These are phyloP conservation scores for Acanthamoeba royreba DNA, from an alignment of 208 protist species.

Conservation along the genomic window DNA sequence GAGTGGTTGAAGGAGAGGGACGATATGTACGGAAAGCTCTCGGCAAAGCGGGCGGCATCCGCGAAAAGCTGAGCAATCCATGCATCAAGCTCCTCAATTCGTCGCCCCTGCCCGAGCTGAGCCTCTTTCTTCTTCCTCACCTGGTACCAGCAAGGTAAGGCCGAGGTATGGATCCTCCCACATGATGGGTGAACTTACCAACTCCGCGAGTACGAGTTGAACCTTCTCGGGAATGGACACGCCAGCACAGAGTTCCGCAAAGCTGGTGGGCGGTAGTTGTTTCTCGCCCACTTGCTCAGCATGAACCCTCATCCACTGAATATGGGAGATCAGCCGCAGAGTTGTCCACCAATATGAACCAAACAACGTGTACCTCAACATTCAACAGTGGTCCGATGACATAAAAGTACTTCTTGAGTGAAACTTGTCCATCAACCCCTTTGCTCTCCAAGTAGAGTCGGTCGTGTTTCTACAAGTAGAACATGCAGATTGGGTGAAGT, in stretches of 20 bases:
- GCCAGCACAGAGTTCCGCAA: neutral
- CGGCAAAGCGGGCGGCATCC: neutral
- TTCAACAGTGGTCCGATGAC: neutral
- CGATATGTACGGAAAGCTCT: neutral
- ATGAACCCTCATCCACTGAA: neutral
- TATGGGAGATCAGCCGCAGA: neutral
- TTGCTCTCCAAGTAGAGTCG: conserved; percentile 16
- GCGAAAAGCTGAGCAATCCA: neutral
- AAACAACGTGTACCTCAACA: neutral
- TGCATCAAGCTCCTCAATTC: neutral
- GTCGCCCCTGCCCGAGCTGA: neutral
- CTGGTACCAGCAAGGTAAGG: no score
- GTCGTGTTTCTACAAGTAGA: neutral
- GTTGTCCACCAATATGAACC: no score
- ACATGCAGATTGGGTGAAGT: neutral
- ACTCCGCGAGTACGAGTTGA: neutral
- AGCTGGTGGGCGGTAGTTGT: neutral
- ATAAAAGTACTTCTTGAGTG: conserved; percentile 34
- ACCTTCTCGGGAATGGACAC: neutral
- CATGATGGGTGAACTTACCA: no score
- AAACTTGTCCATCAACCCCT: neutral
- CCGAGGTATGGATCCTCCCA: no score
- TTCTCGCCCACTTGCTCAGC: neutral
- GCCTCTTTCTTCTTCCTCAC: neutral
- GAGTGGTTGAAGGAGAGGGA: no score